A percentile compares a stretch with the other conserved stretches of the same genome.
These are phyloP conservation scores for Cutaneotrichosporon sp. DNA, from an alignment of 1,284 basidiomycete species.

Conservation along the genomic window DNA sequence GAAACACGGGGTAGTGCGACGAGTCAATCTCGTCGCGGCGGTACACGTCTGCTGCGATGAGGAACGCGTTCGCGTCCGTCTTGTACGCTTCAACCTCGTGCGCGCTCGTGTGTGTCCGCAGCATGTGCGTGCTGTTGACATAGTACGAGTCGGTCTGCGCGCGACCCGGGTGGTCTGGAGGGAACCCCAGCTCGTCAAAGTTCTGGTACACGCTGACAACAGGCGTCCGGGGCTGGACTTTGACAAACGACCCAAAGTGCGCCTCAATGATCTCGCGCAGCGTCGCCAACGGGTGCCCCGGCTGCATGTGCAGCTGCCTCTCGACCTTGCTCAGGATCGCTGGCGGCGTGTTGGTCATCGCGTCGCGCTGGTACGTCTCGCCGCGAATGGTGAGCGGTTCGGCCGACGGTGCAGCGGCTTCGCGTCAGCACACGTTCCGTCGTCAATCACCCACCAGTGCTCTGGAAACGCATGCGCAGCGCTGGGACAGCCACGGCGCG, in stretches of 20 bases:
- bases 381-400: slow-evolving; percentile 32
- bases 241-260: slow-evolving; percentile 57
- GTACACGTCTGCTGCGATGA: slow-evolving; percentile 97
- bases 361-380: slow-evolving; percentile 61
- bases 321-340: slow-evolving; percentile 71
- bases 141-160: slow-evolving; percentile 91
- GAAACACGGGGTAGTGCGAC: slow-evolving; percentile 96
- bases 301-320: slow-evolving; percentile 67
- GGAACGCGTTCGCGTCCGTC: slow-evolving; percentile 70
- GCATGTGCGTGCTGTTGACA: slow-evolving; percentile 80
- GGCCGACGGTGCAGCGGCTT: not conserved
- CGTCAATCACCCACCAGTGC: not conserved
- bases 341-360: slow-evolving; percentile 76
- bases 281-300: slow-evolving; percentile 78
- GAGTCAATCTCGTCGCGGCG: slow-evolving; percentile 96
- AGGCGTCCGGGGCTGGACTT: slow-evolving; percentile 65
- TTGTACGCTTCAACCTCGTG: slow-evolving; percentile 93
- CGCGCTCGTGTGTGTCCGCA: slow-evolving; percentile 94
- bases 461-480: not conserved
- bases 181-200: slow-evolving; percentile 95
- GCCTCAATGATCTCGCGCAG: slow-evolving; percentile 78
- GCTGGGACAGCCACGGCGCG: not conserved
- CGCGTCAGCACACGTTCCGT: not conserved
- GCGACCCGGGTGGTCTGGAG: slow-evolving; percentile 87
- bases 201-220: slow-evolving; percentile 87